These are phyloP conservation scores for Podaxis sp. DNA, from an alignment of 768 basidiomycete genomes.

Conservation along the genomic window DNA sequence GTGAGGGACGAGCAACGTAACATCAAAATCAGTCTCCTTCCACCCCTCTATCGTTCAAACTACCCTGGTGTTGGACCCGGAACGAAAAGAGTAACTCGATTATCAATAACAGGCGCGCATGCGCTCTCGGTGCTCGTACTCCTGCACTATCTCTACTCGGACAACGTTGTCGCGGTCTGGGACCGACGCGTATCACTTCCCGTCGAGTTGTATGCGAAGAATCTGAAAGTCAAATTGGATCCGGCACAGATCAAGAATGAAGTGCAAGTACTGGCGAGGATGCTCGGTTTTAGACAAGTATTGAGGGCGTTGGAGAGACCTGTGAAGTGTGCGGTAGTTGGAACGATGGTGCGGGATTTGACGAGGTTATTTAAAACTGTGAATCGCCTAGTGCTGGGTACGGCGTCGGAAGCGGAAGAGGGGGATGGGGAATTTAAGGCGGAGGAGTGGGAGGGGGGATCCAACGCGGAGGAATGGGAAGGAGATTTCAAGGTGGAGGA, in stretches of 20 bases:
- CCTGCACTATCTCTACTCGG: constrained; percentile 85
- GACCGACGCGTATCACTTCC: constrained; percentile 64
- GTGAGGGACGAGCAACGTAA: constrained; percentile 16
- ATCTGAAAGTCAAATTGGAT: constrained; percentile 39
- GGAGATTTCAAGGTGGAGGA: too few species aligned
- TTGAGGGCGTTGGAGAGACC: constrained; percentile 54
- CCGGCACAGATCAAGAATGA: constrained; percentile 58
- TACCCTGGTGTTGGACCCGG: constrained; percentile 25
- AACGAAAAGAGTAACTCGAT: constrained; percentile 25
- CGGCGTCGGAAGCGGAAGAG: neutral
- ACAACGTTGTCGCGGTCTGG: constrained; percentile 81
- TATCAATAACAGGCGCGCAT: constrained; percentile 56
- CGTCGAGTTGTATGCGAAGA: constrained; percentile 44
- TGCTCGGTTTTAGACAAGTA: constrained; percentile 61
- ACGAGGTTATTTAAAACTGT: constrained; percentile 41
- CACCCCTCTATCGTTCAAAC: constrained; percentile 16
- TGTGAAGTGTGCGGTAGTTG: constrained; percentile 51
- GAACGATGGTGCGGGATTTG: constrained; percentile 54
- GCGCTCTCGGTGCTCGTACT: constrained; percentile 73
- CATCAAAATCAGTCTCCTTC: constrained; percentile 18
- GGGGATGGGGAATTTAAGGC: neutral
- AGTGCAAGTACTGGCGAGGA: constrained; percentile 53
- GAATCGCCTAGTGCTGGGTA: constrained; percentile 24
- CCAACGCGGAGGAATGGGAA: neutral
- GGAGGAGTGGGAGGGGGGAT: neutral